Evolutionary conservation across 73 alveolate species (phyloP).

Genomic region (Paramecium tetraurelia): DNA sequence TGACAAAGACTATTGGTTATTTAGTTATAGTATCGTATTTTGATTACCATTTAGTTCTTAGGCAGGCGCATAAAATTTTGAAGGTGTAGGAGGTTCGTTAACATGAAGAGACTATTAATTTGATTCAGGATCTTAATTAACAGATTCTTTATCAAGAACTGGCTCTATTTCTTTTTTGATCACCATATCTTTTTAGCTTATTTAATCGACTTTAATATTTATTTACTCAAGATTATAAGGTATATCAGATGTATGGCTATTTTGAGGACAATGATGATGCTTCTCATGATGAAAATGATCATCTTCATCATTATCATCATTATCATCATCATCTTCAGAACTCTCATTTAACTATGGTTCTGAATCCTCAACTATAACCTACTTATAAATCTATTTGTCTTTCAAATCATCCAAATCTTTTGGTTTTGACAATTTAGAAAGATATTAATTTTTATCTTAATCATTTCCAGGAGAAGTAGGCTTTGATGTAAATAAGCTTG

Average conservation of each 20-base stretch:
- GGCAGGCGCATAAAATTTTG: background rate
- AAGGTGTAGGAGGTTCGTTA: background rate
- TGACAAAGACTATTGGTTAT: background rate
- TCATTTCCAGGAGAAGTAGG: conserved; percentile 31
- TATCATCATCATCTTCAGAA: background rate
- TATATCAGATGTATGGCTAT: background rate
- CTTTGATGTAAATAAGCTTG: conserved; percentile 32
- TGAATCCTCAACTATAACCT: background rate
- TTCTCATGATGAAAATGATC: background rate
- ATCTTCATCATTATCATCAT: too few species aligned
- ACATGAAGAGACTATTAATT: background rate
- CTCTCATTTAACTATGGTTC: conserved; percentile 6
- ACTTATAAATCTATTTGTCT: background rate
- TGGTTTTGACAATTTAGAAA: background rate
- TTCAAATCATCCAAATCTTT: conserved; percentile 26
- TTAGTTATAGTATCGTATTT: background rate
- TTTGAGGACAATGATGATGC: background rate
- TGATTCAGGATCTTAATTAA: background rate
- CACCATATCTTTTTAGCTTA: background rate
- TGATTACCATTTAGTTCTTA: background rate
- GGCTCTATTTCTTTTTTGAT: background rate
- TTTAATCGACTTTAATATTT: background rate
- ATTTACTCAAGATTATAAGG: background rate
- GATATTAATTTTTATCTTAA: background rate
- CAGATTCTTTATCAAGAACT: background rate